Base-by-base conservation (phyloP, 345 rosid species). In the Garcia nutans region DNA sequence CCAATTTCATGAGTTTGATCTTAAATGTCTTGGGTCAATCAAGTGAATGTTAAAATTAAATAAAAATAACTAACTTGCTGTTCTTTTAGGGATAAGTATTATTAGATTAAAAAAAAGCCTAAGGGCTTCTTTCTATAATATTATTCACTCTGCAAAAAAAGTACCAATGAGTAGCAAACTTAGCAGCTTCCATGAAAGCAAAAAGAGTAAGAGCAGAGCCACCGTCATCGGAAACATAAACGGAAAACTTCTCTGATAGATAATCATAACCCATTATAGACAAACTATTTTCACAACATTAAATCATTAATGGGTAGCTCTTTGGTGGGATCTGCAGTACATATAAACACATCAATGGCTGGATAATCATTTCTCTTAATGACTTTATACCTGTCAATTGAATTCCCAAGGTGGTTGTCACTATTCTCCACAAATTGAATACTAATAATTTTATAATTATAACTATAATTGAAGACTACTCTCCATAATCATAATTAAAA, bases 231-330 rank as follows among this genome's bases (percentile, higher is more conserved):
- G 79, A 79, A 9, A 79, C 62, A 47, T 62, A 94, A 17, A 94
- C 85, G 8, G 97, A 86, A 26, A 91, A 16, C 83, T 88, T 94
- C 68, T 89, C 86, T 2, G 83, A 13, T 6, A 96, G 98, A 78
- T 94, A 94, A 19, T 91, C 90, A 23, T 87, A 94, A 0, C 89
- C 92, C 93, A 94, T 82, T 59, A 87, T 89, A 0, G 97, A 94
- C 63, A 94, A 80, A 10, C 92, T 2, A 96, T 91, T 81, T 89
- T 92, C 64, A 85, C 94, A 45, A 88, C 92, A 65, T 80, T 28
- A 28, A 28, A 28, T 28, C 31, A 28, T 28, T 74, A 0, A 75
- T 70, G 1, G 82, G 82, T 8, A 78, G 82, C 71, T 79, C 82
- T 60, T 74, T 79, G 10, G 20, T 26, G 2, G 82, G 82, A 75